A percentile compares a stretch with the other conserved stretches of the same genome.
Evolutionary conservation across 164 flowering plant genomes (phyloP).

Genomic region (Tetrastigma voinierianum): DNA sequence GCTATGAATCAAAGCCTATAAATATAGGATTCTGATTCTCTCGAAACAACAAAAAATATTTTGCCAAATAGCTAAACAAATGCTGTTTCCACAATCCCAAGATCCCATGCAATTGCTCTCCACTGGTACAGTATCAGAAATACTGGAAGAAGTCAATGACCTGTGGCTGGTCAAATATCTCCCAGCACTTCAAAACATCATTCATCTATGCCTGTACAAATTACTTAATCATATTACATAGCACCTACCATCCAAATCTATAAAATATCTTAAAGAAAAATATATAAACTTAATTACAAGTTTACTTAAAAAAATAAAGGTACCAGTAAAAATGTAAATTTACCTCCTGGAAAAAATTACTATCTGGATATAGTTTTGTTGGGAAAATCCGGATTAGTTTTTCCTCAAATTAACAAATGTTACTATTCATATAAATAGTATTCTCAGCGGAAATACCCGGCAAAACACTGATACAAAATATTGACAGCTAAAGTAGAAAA

Average conservation of each 20-base stretch:
- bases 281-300: no score
- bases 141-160: constrained; percentile 48
- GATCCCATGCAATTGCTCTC: constrained; percentile 57
- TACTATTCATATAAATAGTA: no score
- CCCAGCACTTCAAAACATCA: constrained; percentile 95
- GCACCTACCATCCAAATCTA: background rate
- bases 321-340: background rate
- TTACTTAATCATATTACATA: no score
- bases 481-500: no score
- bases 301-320: background rate
- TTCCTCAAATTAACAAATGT: no score
- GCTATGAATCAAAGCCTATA: no score
- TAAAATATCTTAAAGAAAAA: no score
- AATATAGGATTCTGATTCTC: no score
- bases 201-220: constrained; percentile 89
- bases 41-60: no score
- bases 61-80: constrained; percentile 79
- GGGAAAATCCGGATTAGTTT: no score
- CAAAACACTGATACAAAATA: no score
- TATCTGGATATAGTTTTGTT: constrained; percentile 85
- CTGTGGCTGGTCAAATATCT: constrained; percentile 81
- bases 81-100: constrained; percentile 76
- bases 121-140: constrained; percentile 58
- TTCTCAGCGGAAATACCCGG: no score
- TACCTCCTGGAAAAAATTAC: constrained; percentile 96